Conservation (phyloP, 495 filamentous ascomycete species). For the Hypoxylon lenormandii region DNA sequence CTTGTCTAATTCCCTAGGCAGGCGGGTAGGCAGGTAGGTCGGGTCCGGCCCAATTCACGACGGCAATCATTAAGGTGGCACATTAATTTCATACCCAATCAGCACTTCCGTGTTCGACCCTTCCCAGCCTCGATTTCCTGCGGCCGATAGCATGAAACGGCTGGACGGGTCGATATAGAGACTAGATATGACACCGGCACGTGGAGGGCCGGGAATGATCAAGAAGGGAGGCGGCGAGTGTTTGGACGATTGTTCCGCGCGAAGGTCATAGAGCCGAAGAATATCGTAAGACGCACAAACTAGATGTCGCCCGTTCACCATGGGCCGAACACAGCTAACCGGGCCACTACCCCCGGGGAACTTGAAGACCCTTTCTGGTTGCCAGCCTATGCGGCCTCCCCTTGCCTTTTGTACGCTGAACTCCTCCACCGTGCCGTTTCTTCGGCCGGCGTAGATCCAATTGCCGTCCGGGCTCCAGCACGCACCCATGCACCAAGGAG, state of each 20-base stretch:
- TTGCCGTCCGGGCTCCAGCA: conserved; percentile 98
- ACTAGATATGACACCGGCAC: conserved; percentile 86
- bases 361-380: conserved; percentile 83
- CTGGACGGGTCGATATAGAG: conserved; percentile 89
- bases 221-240: conserved; percentile 90
- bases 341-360: conserved; percentile 90
- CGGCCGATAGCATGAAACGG: conserved; percentile 87
- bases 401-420: conserved; percentile 88
- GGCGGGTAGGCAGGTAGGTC: not conserved
- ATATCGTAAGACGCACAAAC: conserved; percentile 97
- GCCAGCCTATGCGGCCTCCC: conserved; percentile 55
- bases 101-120: conserved; percentile 90
- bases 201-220: conserved; percentile 89
- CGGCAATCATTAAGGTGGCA: conserved; percentile 22
- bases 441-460: conserved; percentile 89
- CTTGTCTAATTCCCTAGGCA: not conserved
- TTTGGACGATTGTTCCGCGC: conserved; percentile 71
- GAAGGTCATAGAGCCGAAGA: conserved; percentile 88
- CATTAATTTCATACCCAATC: conserved; percentile 88
- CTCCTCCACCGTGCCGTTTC: conserved; percentile 96
- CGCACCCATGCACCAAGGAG: conserved; percentile 98
- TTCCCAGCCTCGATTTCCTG: conserved; percentile 95
- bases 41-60: not conserved
- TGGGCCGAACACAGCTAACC: conserved; percentile 85
- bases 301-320: conserved; percentile 93